These are phyloP conservation scores for Populus tremula DNA, from an alignment of 345 rosid genomes.

Conservation along the genomic window DNA sequence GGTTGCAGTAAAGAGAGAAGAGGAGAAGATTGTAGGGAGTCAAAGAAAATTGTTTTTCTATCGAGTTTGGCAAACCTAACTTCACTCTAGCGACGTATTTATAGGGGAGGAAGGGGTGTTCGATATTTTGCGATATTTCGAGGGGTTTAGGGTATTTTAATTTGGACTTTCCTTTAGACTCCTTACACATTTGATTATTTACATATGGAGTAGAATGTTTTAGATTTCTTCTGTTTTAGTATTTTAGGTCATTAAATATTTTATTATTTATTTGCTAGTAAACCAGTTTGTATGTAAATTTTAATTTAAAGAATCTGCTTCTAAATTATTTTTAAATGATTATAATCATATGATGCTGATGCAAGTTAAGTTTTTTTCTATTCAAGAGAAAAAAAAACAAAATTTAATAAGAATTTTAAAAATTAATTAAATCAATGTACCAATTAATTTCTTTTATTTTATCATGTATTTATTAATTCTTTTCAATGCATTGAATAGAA, in stretches of 20 bases:
- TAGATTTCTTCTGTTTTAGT: background rate
- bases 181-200: background rate
- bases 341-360: too few species aligned
- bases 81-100: conserved; percentile 41
- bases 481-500: background rate
- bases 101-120: conserved; percentile 25
- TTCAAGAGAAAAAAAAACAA: too few species aligned
- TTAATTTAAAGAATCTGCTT: too few species aligned
- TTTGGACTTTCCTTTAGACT: background rate
- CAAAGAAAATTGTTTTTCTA: background rate
- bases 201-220: too few species aligned
- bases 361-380: too few species aligned
- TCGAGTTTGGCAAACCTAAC: conserved; percentile 50
- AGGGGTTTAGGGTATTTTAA: background rate
- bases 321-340: too few species aligned
- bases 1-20: conserved; percentile 2
- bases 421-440: too few species aligned
- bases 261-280: too few species aligned
- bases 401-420: too few species aligned
- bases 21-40: too few species aligned
- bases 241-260: background rate
- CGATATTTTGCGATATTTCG: conserved; percentile 18
- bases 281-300: too few species aligned
- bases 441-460: background rate
- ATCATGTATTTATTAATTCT: too few species aligned